phyloP scores from a whole-genome alignment of 2,329 filamentous ascomycete species.

The Pseudogymnoascus sp. region DNA sequence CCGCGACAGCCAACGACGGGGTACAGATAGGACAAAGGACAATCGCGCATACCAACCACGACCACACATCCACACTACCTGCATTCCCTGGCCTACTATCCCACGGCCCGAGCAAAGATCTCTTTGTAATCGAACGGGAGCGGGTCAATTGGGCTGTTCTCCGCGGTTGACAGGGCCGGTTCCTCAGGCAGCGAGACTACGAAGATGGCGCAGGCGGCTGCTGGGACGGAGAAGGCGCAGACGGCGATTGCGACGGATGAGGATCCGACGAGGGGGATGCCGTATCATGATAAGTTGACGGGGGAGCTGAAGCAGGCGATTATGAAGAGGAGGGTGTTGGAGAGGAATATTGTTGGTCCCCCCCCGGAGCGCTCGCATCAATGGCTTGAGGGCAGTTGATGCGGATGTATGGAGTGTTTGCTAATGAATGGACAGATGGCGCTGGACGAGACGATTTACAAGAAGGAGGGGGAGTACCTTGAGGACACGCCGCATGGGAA shows the following conservation, averaged over 20 bases:
- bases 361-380: no score
- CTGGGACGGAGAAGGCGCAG: not conserved
- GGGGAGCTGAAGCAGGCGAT: constrained; percentile 26
- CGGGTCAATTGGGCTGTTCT: constrained; percentile 2
- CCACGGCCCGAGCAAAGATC: not conserved
- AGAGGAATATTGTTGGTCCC: constrained; percentile 47
- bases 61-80: not conserved
- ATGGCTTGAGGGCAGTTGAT: not conserved
- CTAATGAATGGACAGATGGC: constrained; percentile 31
- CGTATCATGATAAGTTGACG: constrained; percentile 24
- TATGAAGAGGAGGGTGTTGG: constrained; percentile 29
- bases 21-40: not conserved
- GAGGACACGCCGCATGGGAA: constrained; percentile 86
- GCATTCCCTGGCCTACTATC: not conserved
- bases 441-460: constrained; percentile 70
- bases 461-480: constrained; percentile 79
- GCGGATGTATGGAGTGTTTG: constrained; percentile 14
- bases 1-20: not conserved
- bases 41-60: not conserved
- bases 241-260: constrained; percentile 7
- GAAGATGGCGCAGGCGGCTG: not conserved
- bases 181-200: not conserved
- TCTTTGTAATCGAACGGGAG: not conserved
- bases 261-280: constrained; percentile 18
- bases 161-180: not conserved